phyloP scores from a whole-genome alignment of 768 basidiomycete genomes.

The Suillus bovinus region DNA sequence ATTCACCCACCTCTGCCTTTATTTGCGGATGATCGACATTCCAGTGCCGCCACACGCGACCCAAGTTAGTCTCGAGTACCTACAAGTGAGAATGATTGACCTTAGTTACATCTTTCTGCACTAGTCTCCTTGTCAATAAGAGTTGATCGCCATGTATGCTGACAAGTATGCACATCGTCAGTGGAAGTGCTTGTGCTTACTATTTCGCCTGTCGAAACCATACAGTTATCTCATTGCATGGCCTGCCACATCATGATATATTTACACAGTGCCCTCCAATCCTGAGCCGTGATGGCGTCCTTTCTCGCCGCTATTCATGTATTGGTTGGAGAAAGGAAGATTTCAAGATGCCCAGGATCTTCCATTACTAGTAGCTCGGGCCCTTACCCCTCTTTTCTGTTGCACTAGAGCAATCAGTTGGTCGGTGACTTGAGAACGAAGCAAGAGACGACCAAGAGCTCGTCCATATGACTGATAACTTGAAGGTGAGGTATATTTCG shows the following conservation, averaged over 20 bases:
- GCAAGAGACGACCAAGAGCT: too few relatives aligned
- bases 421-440: too few relatives aligned
- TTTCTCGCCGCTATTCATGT: background rate
- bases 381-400: background rate
- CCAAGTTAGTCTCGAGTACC: slow-evolving; percentile 86
- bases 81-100: slow-evolving; percentile 58
- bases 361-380: background rate
- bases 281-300: background rate
- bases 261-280: background rate
- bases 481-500: too few relatives aligned
- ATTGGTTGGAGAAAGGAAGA: background rate
- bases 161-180: background rate
- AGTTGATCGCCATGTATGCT: slow-evolving; percentile 89
- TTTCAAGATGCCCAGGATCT: background rate
- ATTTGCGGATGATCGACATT: slow-evolving; percentile 59
- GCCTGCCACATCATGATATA: background rate
- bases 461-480: too few relatives aligned
- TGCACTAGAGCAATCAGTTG: background rate
- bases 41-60: slow-evolving; percentile 71
- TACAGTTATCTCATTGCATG: background rate
- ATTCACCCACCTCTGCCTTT: slow-evolving; percentile 85
- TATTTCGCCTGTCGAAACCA: background rate
- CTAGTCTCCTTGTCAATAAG: slow-evolving; percentile 43
- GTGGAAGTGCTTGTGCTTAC: background rate
- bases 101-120: background rate